These are phyloP conservation scores for Saururus chinensis DNA, from an alignment of 164 flowering plant genomes.

Conservation along the genomic window DNA sequence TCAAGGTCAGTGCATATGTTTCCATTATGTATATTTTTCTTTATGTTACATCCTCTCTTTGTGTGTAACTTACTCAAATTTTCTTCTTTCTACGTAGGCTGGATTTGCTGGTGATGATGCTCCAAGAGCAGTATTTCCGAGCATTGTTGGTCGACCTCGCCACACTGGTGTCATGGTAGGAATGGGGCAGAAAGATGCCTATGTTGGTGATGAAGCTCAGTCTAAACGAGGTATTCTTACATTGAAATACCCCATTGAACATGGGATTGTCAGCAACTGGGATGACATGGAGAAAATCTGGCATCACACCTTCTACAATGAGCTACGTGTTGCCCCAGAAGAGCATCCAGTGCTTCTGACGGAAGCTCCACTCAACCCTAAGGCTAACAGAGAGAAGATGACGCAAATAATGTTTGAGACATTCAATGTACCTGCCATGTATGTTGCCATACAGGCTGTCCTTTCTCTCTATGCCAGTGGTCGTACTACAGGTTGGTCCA, in stretches of 20 bases:
- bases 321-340: conserved; percentile 76
- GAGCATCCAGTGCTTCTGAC: conserved; percentile 74
- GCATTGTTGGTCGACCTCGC: conserved; percentile 72
- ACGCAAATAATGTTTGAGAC: conserved; percentile 77
- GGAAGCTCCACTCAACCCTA: conserved; percentile 70
- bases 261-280: conserved; percentile 76
- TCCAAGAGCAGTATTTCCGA: conserved; percentile 70
- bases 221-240: conserved; percentile 77
- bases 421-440: conserved; percentile 71
- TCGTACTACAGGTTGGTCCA: conserved; percentile 54
- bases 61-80: background rate
- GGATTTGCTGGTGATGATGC: conserved; percentile 88
- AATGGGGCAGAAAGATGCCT: conserved; percentile 82
- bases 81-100: conserved; percentile 25
- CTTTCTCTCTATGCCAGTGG: conserved; percentile 76
- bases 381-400: conserved; percentile 75
- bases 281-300: conserved; percentile 85
- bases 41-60: background rate
- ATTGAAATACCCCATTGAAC: conserved; percentile 68
- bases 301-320: conserved; percentile 80
- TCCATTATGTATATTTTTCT: no score
- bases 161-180: conserved; percentile 91
- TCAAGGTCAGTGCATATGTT: conserved; percentile 28
- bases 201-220: conserved; percentile 78
- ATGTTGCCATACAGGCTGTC: conserved; percentile 74